A percentile compares a stretch with the other conserved stretches of the same genome.
Evolutionary conservation across 805 yeast genomes (phyloP).

Genomic region (Candida alai): DNA sequence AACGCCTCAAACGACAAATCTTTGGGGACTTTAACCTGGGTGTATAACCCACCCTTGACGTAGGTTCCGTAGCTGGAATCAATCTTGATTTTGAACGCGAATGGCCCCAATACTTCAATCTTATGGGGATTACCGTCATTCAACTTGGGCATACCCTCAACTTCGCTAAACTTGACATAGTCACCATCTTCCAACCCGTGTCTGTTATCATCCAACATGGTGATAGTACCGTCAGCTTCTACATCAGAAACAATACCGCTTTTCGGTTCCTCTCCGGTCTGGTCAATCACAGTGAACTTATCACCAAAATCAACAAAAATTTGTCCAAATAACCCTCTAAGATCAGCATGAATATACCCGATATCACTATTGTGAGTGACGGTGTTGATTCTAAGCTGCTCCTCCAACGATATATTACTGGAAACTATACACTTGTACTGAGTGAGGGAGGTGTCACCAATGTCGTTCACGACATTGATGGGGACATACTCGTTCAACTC

Average conservation of each 20-base stretch:
- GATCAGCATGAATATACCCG: conserved; percentile 76
- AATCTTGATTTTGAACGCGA: conserved; percentile 72
- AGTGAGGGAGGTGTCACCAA: conserved; percentile 51
- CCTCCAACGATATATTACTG: conserved; percentile 69
- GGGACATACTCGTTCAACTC: conserved; percentile 93
- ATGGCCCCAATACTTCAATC: conserved; percentile 90
- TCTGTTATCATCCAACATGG: conserved; percentile 86
- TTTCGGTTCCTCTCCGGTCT: conserved; percentile 89
- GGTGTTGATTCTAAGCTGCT: conserved; percentile 70
- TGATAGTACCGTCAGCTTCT: conserved; percentile 85
- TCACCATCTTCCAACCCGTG: conserved; percentile 94
- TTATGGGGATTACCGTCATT: conserved; percentile 73
- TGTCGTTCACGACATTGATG: conserved; percentile 55
- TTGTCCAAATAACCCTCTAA: conserved; percentile 84
- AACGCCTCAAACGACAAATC: conserved; percentile 61
- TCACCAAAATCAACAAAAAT: conserved; percentile 90
- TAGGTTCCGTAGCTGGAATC: conserved; percentile 59
- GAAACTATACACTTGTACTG: conserved; percentile 79
- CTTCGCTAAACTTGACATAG: conserved; percentile 80
- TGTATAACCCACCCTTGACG: conserved; percentile 81
- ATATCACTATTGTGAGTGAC: conserved; percentile 71
- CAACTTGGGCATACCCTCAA: conserved; percentile 70
- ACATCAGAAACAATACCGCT: conserved; percentile 87
- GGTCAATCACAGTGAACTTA: conserved; percentile 73
- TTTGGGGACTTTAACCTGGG: conserved; percentile 85